Base-by-base conservation (phyloP, 306 rosid species). In the Hippophae rhamnoides region DNA sequence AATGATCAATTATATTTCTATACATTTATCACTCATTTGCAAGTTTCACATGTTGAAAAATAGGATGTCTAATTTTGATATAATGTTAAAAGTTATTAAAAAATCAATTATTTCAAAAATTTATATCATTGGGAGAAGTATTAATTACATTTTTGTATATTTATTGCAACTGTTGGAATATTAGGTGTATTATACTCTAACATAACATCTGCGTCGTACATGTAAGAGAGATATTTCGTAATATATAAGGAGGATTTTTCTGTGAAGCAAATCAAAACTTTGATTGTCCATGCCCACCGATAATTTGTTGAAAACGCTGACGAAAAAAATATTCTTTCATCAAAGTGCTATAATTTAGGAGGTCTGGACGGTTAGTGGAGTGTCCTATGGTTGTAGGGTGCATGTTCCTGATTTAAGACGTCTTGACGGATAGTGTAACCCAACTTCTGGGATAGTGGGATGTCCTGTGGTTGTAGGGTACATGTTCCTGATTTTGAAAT, bases 391-490 rank as follows among this genome's bases (percentile, higher is more conserved):
- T 48, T 23, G 75, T 54, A 40, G 73, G 71, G 69, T 59, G 57
- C 81, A 65, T 69, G 65, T 52, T 18, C 23, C 23, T 44, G 51
- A 60, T 65, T 55, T 57, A 18, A 38, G 49, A 60, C 65, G 55
- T 23, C 43, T 38, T 57, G 41, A 47, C 40, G 40, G 61, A 65
- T 61, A 40, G 62, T 47, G 47, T 10, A 26, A 55, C 41, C 60
- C 31, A 41, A 31, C 5, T 31, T 31, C 38, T 31, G 38, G 38
- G 38, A 57, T 54, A 51, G 58, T 13, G 56, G 69, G 60, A 54
- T 69, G 78, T 74, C 60, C 62, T 43, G 40, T 43, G 56, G 65
- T 48, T 23, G 76, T 55, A 41, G 74, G 71, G 69, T 59, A 60
- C 81, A 66, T 69, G 65, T 53, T 18, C 1, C 23, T 58, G 46